A percentile compares a stretch with the other conserved stretches of the same genome.
phyloP scores from a whole-genome alignment of 371 early-diverging fungal species.

The Vittaforma corneae region DNA sequence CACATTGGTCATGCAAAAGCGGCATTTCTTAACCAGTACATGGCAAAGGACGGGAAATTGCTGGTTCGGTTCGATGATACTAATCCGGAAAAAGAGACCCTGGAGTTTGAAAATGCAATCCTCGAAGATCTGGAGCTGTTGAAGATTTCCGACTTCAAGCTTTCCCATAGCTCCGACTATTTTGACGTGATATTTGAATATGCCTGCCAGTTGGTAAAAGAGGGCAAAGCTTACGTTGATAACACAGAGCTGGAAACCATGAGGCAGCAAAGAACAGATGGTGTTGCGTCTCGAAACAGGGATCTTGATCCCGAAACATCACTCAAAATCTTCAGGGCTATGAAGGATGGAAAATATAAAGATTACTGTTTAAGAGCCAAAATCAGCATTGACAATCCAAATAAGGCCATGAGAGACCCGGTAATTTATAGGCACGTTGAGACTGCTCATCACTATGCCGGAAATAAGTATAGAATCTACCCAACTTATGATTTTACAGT shows the following conservation, averaged over 20 bases:
- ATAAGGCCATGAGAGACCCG: constrained; percentile 95
- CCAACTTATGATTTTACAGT: constrained; percentile 99
- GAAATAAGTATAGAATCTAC: constrained; percentile 82
- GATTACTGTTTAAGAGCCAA: constrained; percentile 90
- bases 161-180: constrained; percentile 83
- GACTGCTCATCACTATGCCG: constrained; percentile 75
- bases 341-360: constrained; percentile 67
- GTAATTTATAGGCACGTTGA: constrained; percentile 89
- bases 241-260: constrained; percentile 79
- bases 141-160: constrained; percentile 68
- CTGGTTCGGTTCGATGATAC: constrained; percentile 98
- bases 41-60: constrained; percentile 79
- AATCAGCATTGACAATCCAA: constrained; percentile 76
- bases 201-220: constrained; percentile 74
- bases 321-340: constrained; percentile 76
- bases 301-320: constrained; percentile 76
- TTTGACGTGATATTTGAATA: constrained; percentile 76
- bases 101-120: constrained; percentile 53
- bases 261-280: constrained; percentile 77
- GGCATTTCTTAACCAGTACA: constrained; percentile 87
- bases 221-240: constrained; percentile 87
- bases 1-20: constrained; percentile 99
- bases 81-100: constrained; percentile 91
- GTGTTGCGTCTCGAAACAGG: constrained; percentile 74
- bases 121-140: constrained; percentile 53